These are phyloP conservation scores for Haematococcus sp. DNA, from an alignment of 139 green algal species.

Conservation along the genomic window DNA sequence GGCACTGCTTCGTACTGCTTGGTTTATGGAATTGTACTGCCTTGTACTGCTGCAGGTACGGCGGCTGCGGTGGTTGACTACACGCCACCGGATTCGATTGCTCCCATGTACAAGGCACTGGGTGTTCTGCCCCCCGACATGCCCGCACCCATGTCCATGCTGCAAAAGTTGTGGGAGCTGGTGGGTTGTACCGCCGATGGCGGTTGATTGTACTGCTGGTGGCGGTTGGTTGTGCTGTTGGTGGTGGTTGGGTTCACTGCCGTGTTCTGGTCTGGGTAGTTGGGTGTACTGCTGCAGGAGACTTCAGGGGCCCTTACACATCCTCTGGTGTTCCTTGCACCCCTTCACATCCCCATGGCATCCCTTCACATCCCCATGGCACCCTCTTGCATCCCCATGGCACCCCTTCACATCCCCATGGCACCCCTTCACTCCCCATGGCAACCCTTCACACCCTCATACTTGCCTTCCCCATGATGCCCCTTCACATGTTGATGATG, in stretches of 20 bases:
- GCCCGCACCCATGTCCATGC: slow-evolving; percentile 51
- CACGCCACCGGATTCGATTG: slow-evolving; percentile 21
- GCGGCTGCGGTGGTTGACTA: slow-evolving; percentile 13
- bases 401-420: not conserved
- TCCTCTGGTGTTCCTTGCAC: not conserved
- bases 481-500: too few relatives aligned
- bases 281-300: not conserved
- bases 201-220: not conserved
- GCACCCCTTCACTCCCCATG: not conserved
- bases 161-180: slow-evolving; percentile 57
- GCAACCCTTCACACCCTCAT: not conserved
- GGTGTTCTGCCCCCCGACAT: slow-evolving; percentile 58
- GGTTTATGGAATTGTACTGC: too few relatives aligned
- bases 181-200: slow-evolving; percentile 30
- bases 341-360: not conserved
- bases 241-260: not conserved
- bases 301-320: not conserved
- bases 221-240: slow-evolving; percentile 21
- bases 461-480: too few relatives aligned
- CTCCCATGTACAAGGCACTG: slow-evolving; percentile 36
- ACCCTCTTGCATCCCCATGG: not conserved
- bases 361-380: not conserved
- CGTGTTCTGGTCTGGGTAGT: not conserved
- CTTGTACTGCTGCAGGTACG: too few relatives aligned
- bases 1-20: not conserved